Evolutionary conservation across 179 eudicot species (phyloP), one percentile per base, ranked within the genome.

Genomic region (Spergularia azorica): DNA sequence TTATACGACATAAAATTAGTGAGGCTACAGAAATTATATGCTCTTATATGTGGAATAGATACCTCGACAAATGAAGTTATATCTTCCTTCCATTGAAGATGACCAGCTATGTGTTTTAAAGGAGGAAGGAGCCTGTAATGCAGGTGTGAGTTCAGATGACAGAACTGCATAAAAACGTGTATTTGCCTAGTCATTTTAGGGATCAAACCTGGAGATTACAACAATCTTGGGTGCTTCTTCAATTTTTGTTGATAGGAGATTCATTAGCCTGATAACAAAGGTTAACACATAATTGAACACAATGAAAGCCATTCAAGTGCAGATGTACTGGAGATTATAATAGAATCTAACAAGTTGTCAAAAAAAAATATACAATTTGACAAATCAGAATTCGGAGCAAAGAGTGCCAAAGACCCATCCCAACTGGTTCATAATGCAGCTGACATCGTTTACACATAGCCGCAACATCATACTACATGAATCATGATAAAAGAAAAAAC

Each of bases 11-110:
- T 26, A 26, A 26, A 26, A 26, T 26, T 26, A 26, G 32, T 26
- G 32, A 26, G 32, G 32, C 32, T 26, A 21, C 21, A 26, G 32
- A 26, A 26, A 26, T 26, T 1, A 26, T 26, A 26, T 1, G 2
- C 32, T 1, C 32, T 26, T 26, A 26, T 26, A 26, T 59, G 59
- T 20, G 32, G 55, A 59, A 79, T 10, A 43, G 71, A 67, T 64
- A 91, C 97, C 95, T 92, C 81, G 70, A 79, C 41, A 20, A 87
- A 85, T 26, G 82, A 66, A 78, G 83, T 63, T 58, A 90, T 84
- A 75, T 90, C 89, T 62, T 89, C 87, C 77, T 87, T 84, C 83
- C 80, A 82, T 61, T 86, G 84, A 76, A 94, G 84, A 70, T 81
- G 73, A 74, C 87, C 62, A 55, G 88, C 87, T 48, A 89, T 81